A percentile compares a stretch with the other conserved stretches of the same genome.
phyloP scores from a whole-genome alignment of 2,329 filamentous ascomycete genomes.

The Stagonosporopsis chrysanthemi region DNA sequence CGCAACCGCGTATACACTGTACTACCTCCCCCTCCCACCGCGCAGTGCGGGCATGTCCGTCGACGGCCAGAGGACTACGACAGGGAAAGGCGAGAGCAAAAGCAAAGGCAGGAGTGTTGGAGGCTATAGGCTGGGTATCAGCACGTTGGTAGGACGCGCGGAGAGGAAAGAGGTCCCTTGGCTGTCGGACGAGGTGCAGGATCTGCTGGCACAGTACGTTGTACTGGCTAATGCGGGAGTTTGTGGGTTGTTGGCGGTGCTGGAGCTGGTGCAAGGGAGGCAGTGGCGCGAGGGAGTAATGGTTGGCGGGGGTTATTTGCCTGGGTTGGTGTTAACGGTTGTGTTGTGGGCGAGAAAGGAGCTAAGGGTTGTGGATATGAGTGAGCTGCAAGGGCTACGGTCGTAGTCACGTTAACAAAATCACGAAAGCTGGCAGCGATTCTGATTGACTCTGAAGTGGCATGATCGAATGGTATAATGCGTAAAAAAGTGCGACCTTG shows the following conservation, averaged over 20 bases:
- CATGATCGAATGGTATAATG: conserved; percentile 8
- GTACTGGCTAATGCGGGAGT: conserved; percentile 68
- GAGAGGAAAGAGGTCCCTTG: conserved; percentile 33
- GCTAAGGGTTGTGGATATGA: conserved; percentile 74
- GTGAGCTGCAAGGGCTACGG: conserved; percentile 65
- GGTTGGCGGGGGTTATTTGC: conserved; percentile 51
- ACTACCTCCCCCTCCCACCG: conserved; percentile 61
- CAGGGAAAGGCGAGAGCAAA: neutral
- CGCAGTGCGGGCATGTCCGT: conserved; percentile 1
- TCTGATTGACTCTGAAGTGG: neutral
- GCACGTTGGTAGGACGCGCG: neutral
- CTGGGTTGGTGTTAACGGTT: conserved; percentile 64
- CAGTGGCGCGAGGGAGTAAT: conserved; percentile 38
- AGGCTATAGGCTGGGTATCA: conserved; percentile 16
- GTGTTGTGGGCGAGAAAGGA: conserved; percentile 69
- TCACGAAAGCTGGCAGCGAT: neutral
- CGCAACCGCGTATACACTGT: conserved; percentile 68
- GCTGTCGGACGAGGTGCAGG: conserved; percentile 33
- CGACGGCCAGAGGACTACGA: neutral
- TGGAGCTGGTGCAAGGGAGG: conserved; percentile 39
- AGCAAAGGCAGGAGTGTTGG: conserved; percentile 23
- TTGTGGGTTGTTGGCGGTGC: conserved; percentile 58
- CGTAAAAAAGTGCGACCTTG: conserved; percentile 5
- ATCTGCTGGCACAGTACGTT: conserved; percentile 65
- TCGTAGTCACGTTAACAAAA: neutral